phyloP scores from a whole-genome alignment of 2,329 filamentous ascomycete genomes.

The Aureobasidium subglaciale region DNA sequence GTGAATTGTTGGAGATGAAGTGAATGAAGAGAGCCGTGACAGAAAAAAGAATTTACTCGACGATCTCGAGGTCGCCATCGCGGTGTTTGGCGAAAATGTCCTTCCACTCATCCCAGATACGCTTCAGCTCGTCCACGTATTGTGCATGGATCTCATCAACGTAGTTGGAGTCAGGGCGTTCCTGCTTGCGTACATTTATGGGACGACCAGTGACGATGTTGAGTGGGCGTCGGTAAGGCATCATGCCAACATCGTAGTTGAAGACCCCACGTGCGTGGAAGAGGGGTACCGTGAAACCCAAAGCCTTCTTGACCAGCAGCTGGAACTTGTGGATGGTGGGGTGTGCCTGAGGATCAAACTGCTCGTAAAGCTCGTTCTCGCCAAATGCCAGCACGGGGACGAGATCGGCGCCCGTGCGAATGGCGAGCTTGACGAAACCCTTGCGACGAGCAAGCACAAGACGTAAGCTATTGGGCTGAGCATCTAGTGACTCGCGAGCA shows the following conservation, averaged over 20 bases:
- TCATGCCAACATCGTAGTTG: constrained; percentile 94
- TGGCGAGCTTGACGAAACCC: constrained; percentile 88
- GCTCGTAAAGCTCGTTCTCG: constrained; percentile 93
- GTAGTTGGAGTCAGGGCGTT: constrained; percentile 63
- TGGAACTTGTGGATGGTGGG: constrained; percentile 75
- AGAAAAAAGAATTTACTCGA: constrained; percentile 40
- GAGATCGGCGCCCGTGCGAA: constrained; percentile 85
- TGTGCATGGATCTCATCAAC: constrained; percentile 71
- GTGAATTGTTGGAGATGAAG: not conserved
- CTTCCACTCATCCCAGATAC: constrained; percentile 71
- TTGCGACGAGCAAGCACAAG: constrained; percentile 79
- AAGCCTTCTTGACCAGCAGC: constrained; percentile 71
- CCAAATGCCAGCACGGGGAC: constrained; percentile 90
- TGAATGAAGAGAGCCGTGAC: not conserved
- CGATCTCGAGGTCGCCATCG: constrained; percentile 59
- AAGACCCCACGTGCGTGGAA: constrained; percentile 85
- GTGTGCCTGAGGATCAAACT: constrained; percentile 69
- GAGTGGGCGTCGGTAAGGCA: constrained; percentile 83
- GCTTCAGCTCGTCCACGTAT: constrained; percentile 69
- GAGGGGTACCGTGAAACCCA: constrained; percentile 88
- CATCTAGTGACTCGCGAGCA: constrained; percentile 84
- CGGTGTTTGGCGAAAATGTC: constrained; percentile 62
- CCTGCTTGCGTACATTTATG: constrained; percentile 58
- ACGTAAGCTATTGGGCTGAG: constrained; percentile 67
- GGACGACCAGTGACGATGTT: constrained; percentile 86